Evolutionary conservation across 352 stramenopile species (phyloP).

Genomic region (Globisporangium spinosum): DNA sequence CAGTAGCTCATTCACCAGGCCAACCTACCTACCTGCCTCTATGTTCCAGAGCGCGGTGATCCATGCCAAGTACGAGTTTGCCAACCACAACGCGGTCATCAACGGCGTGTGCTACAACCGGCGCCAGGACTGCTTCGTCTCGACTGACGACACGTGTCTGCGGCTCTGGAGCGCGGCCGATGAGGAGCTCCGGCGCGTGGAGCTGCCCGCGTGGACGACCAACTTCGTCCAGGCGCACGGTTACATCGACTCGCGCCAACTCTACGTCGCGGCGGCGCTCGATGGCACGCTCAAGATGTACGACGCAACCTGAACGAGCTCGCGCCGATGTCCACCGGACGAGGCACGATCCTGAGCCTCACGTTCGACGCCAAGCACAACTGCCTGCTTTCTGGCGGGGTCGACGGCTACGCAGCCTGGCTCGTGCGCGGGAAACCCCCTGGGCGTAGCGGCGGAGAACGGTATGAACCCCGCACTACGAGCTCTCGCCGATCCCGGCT

Average conservation of each 20-base stretch:
- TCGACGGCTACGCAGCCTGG: slow-evolving; percentile 65
- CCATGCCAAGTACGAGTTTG: slow-evolving; percentile 51
- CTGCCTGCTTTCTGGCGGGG: slow-evolving; percentile 50
- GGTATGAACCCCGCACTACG: slow-evolving; percentile 55
- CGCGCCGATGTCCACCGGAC: slow-evolving; percentile 43
- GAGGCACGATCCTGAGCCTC: slow-evolving; percentile 49
- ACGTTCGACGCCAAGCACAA: slow-evolving; percentile 51
- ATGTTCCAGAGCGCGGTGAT: slow-evolving; percentile 76
- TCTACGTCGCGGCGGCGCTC: slow-evolving; percentile 61
- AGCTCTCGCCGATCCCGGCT: slow-evolving; percentile 37
- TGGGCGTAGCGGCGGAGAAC: slow-evolving; percentile 25
- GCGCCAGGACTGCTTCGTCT: slow-evolving; percentile 63
- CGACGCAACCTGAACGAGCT: slow-evolving; percentile 57
- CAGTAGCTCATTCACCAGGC: background rate
- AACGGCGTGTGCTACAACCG: slow-evolving; percentile 66
- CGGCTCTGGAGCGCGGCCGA: slow-evolving; percentile 36
- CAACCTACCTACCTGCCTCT: background rate
- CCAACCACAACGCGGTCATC: slow-evolving; percentile 56
- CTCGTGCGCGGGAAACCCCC: slow-evolving; percentile 44
- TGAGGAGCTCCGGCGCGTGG: slow-evolving; percentile 44
- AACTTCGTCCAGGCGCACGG: slow-evolving; percentile 60
- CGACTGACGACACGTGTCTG: slow-evolving; percentile 43
- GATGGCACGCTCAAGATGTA: slow-evolving; percentile 64
- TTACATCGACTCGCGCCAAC: slow-evolving; percentile 51
- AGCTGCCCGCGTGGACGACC: slow-evolving; percentile 45